Conservation (phyloP, 2,329 filamentous ascomycete species). For the Cladosporium sp. region DNA sequence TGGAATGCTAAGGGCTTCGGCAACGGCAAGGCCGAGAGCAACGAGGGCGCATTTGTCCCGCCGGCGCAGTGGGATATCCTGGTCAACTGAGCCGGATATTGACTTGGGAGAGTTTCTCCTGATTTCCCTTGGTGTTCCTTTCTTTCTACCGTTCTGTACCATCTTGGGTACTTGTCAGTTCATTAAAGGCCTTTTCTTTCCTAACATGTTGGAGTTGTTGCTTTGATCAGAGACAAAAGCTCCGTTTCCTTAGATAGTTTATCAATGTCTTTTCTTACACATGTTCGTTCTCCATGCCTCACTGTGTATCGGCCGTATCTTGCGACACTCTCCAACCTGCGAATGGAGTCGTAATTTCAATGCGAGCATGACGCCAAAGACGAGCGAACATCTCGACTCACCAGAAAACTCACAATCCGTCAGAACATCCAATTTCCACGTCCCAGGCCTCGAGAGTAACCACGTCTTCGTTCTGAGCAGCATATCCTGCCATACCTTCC, state of each 20-base stretch:
- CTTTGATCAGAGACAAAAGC: background rate
- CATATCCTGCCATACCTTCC: background rate
- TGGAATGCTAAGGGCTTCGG: slow-evolving; percentile 50
- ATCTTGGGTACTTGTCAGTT: background rate
- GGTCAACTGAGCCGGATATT: background rate
- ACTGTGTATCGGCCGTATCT: background rate
- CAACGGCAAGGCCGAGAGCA: slow-evolving; percentile 47
- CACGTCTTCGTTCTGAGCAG: background rate
- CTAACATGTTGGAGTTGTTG: background rate
- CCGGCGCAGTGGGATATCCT: slow-evolving; percentile 37
- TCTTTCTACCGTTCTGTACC: background rate
- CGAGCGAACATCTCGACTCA: background rate
- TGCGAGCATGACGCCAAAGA: background rate
- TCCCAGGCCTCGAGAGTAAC: background rate
- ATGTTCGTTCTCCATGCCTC: background rate
- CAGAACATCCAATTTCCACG: background rate
- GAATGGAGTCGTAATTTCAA: background rate
- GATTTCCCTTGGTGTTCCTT: background rate
- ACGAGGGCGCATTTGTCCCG: slow-evolving; percentile 38
- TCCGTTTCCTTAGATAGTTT: background rate
- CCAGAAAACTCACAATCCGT: background rate
- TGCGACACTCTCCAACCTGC: background rate
- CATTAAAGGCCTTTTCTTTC: slow-evolving; percentile 1
- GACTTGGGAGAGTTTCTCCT: background rate
- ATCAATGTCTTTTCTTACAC: background rate